Percentiles rank a stretch among this genome's conserved stretches.
Evolutionary conservation across 345 rosid species (phyloP).

Genomic region (Pugionium cornutum): DNA sequence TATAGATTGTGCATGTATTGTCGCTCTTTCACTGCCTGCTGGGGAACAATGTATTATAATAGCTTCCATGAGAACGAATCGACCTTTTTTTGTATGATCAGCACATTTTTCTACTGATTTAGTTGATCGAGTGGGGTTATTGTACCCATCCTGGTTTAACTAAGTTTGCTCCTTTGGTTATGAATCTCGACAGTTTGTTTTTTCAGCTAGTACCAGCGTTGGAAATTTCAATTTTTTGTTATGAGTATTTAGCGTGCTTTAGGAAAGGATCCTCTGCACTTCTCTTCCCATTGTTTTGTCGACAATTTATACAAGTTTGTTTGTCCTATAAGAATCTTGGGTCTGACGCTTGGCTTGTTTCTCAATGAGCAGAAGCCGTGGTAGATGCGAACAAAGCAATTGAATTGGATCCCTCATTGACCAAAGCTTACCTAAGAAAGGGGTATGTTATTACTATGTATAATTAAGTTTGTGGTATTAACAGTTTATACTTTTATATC

Average conservation of each 20-base stretch:
- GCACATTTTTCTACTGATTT: too few relatives aligned
- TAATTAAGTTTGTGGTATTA: neutral
- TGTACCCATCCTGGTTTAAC: too few relatives aligned
- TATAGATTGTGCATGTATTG: too few relatives aligned
- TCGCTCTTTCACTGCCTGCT: too few relatives aligned
- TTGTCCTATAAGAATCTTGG: neutral
- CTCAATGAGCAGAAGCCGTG: conserved; percentile 66
- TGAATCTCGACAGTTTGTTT: conserved; percentile 4
- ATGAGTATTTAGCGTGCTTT: neutral
- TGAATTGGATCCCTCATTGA: conserved; percentile 63
- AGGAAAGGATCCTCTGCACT: neutral
- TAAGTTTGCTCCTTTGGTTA: neutral
- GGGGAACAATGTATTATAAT: conserved; percentile 3
- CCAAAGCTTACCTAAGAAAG: conserved; percentile 82
- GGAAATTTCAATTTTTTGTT: neutral
- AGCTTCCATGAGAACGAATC: conserved; percentile 13
- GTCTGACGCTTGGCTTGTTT: conserved; percentile 14
- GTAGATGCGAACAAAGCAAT: conserved; percentile 80
- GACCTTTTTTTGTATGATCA: neutral
- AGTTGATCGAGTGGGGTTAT: too few relatives aligned
- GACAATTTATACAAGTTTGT: too few relatives aligned
- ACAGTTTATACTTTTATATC: neutral
- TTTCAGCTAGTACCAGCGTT: too few relatives aligned
- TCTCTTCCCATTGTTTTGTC: neutral
- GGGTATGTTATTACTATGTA: conserved; percentile 50